A percentile compares a stretch with the other conserved stretches of the same genome.
These are phyloP conservation scores for Lactifluus subvellereus DNA, from an alignment of 768 basidiomycete genomes.

Conservation along the genomic window DNA sequence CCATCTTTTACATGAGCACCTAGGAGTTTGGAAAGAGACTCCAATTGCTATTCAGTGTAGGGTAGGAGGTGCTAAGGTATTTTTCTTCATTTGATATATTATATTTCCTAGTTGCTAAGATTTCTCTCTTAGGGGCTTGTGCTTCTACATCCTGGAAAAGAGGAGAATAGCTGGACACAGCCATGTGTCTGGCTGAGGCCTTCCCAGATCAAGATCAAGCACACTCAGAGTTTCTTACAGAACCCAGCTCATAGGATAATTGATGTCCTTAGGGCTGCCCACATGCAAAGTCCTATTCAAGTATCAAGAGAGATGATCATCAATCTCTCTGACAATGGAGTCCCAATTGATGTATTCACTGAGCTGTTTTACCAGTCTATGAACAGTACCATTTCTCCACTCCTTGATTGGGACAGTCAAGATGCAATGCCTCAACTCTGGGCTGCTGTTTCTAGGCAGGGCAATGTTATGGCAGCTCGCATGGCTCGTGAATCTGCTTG, in stretches of 20 bases:
- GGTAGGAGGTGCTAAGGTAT: conserved; percentile 30
- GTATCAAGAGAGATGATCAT: conserved; percentile 55
- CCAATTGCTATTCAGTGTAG: conserved; percentile 32
- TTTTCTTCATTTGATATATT: neutral
- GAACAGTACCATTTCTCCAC: conserved; percentile 26
- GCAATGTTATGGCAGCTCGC: conserved; percentile 26
- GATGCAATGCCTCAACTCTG: conserved; percentile 27
- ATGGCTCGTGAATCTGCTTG: conserved; percentile 26
- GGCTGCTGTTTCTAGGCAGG: conserved; percentile 24
- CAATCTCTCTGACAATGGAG: conserved; percentile 61
- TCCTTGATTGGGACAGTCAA: conserved; percentile 25
- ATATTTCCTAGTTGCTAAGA: neutral
- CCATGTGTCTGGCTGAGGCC: conserved; percentile 29
- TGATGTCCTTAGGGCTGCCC: conserved; percentile 50
- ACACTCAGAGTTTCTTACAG: conserved; percentile 28
- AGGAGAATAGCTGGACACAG: conserved; percentile 8
- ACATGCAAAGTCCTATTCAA: conserved; percentile 40
- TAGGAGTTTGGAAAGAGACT: conserved; percentile 23
- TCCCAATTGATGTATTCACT: conserved; percentile 39
- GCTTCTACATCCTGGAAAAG: conserved; percentile 26
- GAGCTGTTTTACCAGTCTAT: conserved; percentile 27
- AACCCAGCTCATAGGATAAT: conserved; percentile 44
- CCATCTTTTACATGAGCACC: conserved; percentile 19
- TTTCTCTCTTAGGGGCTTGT: conserved; percentile 28
- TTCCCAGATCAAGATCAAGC: conserved; percentile 34